Evolutionary conservation across 169 alveolate species (phyloP).

Genomic region (Eimeria falciformis): DNA sequence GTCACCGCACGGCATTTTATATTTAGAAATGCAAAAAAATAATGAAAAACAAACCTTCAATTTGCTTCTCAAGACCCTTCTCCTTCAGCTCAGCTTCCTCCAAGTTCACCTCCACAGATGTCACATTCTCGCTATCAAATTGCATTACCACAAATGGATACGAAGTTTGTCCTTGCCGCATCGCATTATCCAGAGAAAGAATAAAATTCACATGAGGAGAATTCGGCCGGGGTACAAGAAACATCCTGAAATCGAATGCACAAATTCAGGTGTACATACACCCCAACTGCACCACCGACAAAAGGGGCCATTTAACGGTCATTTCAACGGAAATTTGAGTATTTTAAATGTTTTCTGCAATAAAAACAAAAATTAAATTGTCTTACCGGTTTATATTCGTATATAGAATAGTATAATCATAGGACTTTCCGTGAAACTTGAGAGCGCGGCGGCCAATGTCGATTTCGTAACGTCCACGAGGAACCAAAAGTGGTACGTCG

Average conservation of each 20-base stretch:
- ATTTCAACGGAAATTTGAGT: too few relatives aligned
- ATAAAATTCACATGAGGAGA: constrained; percentile 94
- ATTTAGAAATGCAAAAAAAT: too few relatives aligned
- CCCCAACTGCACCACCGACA: too few relatives aligned
- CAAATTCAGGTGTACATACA: neutral
- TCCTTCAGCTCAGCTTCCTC: constrained; percentile 90
- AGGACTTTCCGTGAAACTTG: constrained; percentile 97
- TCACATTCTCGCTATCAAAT: constrained; percentile 94
- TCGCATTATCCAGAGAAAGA: constrained; percentile 93
- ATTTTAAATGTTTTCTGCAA: too few relatives aligned
- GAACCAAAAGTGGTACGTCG: constrained; percentile 95
- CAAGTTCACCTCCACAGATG: constrained; percentile 92
- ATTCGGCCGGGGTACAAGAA: constrained; percentile 96
- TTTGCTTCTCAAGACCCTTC: constrained; percentile 86
- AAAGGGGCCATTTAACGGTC: too few relatives aligned
- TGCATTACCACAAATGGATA: constrained; percentile 97
- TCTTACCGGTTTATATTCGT: constrained; percentile 90
- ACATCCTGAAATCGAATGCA: constrained; percentile 83
- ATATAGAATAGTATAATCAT: constrained; percentile 95
- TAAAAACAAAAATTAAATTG: neutral
- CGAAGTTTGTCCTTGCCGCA: constrained; percentile 97
- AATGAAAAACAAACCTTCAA: constrained; percentile 84
- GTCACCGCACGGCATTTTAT: too few relatives aligned
- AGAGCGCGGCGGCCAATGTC: constrained; percentile 92
- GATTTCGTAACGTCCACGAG: constrained; percentile 97